Percentiles rank a stretch among this genome's conserved stretches.
phyloP scores from a whole-genome alignment of 1,139 yeast genomes.

The Zygoascus sp. region DNA sequence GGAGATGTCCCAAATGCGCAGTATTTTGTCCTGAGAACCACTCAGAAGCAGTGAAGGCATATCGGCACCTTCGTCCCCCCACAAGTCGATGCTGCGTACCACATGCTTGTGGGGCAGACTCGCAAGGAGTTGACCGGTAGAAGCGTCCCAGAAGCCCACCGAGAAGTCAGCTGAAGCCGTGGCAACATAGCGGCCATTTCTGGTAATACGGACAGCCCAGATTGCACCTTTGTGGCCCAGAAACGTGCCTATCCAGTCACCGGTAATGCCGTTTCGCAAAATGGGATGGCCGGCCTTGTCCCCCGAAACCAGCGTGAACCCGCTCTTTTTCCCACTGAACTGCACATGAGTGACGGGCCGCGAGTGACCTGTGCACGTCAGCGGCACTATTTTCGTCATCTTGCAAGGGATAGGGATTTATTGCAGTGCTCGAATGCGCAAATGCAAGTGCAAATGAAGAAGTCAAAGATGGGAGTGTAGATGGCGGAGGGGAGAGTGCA shows the following conservation, averaged over 20 bases:
- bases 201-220: constrained; percentile 35
- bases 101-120: constrained; percentile 34
- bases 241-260: constrained; percentile 41
- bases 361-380: constrained; percentile 39
- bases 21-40: constrained; percentile 28
- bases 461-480: too few species aligned
- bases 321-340: constrained; percentile 27
- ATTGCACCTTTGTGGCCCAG: constrained; percentile 40
- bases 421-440: too few species aligned
- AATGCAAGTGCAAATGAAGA: too few species aligned
- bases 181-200: constrained; percentile 28
- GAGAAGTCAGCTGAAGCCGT: constrained; percentile 39
- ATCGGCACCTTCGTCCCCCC: background rate
- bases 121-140: constrained; percentile 27
- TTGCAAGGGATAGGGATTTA: too few species aligned
- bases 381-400: constrained; percentile 31
- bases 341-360: constrained; percentile 38
- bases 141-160: constrained; percentile 35
- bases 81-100: constrained; percentile 25
- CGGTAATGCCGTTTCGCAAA: constrained; percentile 37
- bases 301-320: constrained; percentile 33
- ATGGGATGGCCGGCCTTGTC: constrained; percentile 41
- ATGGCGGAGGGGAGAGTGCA: too few species aligned
- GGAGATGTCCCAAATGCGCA: constrained; percentile 26
- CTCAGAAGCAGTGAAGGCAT: constrained; percentile 22